phyloP scores from a whole-genome alignment of 2,329 filamentous ascomycete genomes.

The Elsinoe fawcettii region DNA sequence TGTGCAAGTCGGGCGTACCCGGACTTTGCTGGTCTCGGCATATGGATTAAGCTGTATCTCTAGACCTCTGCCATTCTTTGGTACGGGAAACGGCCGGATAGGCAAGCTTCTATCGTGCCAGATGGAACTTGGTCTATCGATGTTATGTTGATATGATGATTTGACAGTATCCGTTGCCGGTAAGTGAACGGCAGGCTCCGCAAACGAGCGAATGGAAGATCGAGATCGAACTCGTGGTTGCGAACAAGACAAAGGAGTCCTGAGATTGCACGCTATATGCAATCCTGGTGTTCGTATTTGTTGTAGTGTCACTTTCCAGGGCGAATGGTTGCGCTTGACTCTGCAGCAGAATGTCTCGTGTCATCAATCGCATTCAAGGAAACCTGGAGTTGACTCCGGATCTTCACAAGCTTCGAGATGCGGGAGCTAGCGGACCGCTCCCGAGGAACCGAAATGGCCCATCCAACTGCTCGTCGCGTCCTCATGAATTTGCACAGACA shows the following conservation, averaged over 20 bases:
- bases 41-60: conserved; percentile 16
- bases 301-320: too few relatives aligned
- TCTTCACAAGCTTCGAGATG: neutral
- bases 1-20: conserved; percentile 47
- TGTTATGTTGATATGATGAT: conserved; percentile 13
- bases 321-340: neutral
- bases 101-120: neutral
- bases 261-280: too few relatives aligned
- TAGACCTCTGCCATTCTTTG: conserved; percentile 13
- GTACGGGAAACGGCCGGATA: conserved; percentile 5
- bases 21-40: conserved; percentile 37
- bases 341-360: neutral
- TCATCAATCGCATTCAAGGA: neutral
- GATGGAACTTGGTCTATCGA: neutral
- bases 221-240: neutral
- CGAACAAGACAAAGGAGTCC: neutral
- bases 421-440: conserved; percentile 4
- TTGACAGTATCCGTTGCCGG: conserved; percentile 2
- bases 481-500: neutral
- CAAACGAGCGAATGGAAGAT: conserved; percentile 1
- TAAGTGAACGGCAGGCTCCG: conserved; percentile 2
- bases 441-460: conserved; percentile 2
- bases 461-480: neutral
- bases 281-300: too few relatives aligned
- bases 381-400: neutral